Evolutionary conservation across 2,329 filamentous ascomycete species (phyloP), one percentile per base, ranked within the genome.

Genomic region (Hortaea werneckii): DNA sequence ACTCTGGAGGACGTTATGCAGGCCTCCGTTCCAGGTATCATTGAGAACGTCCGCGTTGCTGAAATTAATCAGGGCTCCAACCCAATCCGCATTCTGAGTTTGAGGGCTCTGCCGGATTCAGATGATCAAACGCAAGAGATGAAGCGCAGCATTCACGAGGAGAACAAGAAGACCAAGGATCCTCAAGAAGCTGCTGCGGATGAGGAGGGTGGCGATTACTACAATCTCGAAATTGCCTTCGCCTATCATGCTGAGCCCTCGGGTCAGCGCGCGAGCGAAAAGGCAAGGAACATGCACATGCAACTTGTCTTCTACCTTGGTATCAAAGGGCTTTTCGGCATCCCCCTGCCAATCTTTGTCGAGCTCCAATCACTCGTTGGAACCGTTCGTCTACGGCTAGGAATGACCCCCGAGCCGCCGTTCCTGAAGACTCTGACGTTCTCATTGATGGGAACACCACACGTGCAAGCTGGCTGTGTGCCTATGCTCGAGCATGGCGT

Each of bases 1-100:
- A 95, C 86, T 9, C 77, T 92, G 5, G 86, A 92, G 67, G 90
- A 96, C 63, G 85, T 96, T 54, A 96, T 96, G 90, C 88, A 94
- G 63, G 90, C 89, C 13, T 95, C 87, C 0, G 85, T 95, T 0
- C 92, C 92, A 0, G 81, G 84, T 1, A 71, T 96, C 35, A 88
- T 98, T 53, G 89, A 96, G 64, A 92, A 95, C 54, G 88, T 98
- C 40, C 85, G 90, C 54, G 87, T 96, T 20, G 88, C 89, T 49
- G 89, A 95, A 57, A 95, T 98, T 57, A 87, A 87, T 42, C 92
- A 96, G 65, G 92, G 92, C 28, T 87, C 76, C 65, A 95, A 95
- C 55, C 87, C 92, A 0, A 73, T 96, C 46, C 81, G 90, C 6
- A 86, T 96, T 43, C 74, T 96, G 40, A 94, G 87, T 62, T 74